Evolutionary conservation across 768 basidiomycete genomes (phyloP).

Genomic region (Auriscalpium vulgare): DNA sequence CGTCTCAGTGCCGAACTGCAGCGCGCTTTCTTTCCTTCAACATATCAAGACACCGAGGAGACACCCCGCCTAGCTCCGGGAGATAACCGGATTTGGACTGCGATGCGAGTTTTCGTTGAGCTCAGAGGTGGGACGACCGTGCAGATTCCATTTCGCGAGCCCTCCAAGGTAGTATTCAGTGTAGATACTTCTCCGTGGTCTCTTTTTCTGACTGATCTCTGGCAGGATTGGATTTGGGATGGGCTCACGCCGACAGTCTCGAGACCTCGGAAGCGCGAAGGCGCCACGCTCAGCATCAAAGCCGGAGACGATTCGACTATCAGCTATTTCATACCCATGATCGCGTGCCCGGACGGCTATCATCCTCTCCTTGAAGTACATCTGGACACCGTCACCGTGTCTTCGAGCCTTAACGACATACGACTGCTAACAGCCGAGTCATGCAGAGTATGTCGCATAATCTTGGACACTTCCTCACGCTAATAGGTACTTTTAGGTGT

Average conservation of each 20-base stretch:
- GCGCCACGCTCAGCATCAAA: constrained; percentile 63
- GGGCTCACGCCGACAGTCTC: constrained; percentile 35
- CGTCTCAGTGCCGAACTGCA: constrained; percentile 51
- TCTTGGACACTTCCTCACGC: background rate
- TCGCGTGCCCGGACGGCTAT: constrained; percentile 66
- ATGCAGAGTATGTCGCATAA: constrained; percentile 49
- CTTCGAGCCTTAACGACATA: constrained; percentile 86
- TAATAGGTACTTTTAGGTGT: constrained; percentile 36
- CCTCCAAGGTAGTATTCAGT: constrained; percentile 58
- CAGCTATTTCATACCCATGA: constrained; percentile 78
- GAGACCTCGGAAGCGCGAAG: constrained; percentile 49
- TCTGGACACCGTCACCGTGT: constrained; percentile 67
- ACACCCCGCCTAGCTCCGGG: constrained; percentile 61
- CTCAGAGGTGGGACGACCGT: constrained; percentile 70
- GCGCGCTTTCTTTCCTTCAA: constrained; percentile 72
- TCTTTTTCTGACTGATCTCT: background rate
- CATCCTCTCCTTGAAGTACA: constrained; percentile 75
- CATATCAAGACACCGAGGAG: constrained; percentile 55
- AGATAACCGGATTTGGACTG: constrained; percentile 77
- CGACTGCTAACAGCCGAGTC: constrained; percentile 69
- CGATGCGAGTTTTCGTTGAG: constrained; percentile 74
- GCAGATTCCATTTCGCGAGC: constrained; percentile 85
- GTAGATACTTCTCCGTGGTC: too few relatives aligned
- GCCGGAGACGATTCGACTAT: constrained; percentile 81
- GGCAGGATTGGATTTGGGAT: constrained; percentile 92